Evolutionary conservation across 768 basidiomycete genomes (phyloP).

Genomic region (Chalciporus pseudorubinellus): DNA sequence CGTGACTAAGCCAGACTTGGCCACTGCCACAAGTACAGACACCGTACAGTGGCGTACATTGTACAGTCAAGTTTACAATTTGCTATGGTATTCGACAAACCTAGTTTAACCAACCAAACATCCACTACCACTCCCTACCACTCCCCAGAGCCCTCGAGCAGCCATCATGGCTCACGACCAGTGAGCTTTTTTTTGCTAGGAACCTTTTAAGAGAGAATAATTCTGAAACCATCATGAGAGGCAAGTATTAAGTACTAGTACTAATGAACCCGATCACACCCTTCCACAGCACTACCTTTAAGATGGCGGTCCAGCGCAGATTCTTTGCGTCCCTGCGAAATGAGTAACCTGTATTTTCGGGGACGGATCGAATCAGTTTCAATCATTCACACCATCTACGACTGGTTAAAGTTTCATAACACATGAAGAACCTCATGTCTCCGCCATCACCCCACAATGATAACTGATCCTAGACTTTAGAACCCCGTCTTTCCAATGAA

Average conservation of each 20-base stretch:
- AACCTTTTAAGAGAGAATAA: background rate
- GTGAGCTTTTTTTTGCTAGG: background rate
- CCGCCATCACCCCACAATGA: slow-evolving; percentile 22
- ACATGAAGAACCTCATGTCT: slow-evolving; percentile 14
- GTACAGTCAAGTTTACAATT: too few relatives aligned
- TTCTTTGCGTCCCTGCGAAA: too few relatives aligned
- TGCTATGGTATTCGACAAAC: too few relatives aligned
- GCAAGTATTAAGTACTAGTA: background rate
- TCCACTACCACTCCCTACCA: too few relatives aligned
- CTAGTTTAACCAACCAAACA: too few relatives aligned
- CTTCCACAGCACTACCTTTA: background rate
- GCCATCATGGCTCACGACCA: too few relatives aligned
- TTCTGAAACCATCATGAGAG: background rate
- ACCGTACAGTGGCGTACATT: too few relatives aligned
- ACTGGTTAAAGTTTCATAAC: slow-evolving; percentile 25
- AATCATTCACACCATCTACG: slow-evolving; percentile 3
- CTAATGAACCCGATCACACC: background rate
- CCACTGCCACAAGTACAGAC: too few relatives aligned
- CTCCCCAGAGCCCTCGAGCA: too few relatives aligned
- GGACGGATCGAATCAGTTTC: slow-evolving; percentile 22
- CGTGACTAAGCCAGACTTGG: background rate
- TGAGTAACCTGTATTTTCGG: background rate
- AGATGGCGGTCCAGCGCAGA: too few relatives aligned
- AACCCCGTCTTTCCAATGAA: slow-evolving; percentile 15
- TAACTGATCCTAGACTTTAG: slow-evolving; percentile 6